Base-by-base conservation (phyloP, 768 basidiomycete genomes). In the Sistotremastrum niveocremeum region DNA sequence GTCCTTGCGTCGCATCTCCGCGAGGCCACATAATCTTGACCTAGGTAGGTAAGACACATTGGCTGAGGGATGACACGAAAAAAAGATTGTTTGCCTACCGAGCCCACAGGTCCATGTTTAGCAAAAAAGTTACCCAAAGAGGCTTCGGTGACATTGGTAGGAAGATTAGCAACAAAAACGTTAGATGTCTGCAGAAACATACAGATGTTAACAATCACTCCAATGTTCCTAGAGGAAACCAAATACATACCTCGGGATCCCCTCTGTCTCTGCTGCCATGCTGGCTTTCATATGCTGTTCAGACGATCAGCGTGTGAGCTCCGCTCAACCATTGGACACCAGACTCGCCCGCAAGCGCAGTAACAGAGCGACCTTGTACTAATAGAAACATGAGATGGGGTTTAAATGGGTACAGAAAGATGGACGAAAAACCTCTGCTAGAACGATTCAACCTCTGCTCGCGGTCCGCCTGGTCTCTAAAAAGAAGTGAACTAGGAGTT, bases 11-110 rank as follows among this genome's bases (percentile, higher is more conserved):
- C 11, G 65, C 72, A 57, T 93, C 89, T 7, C 79, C 75, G 37
- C 94, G 79, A n/a, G 93, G 94, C 91, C 91, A 98, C 93, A 98
- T 97, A 52, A 98, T 80, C 69, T 94, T 90, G 39, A 91, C 86
- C 87, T 90, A 46, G 2, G 49, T 20, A 20, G 20, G 29, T 10
- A 47, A 12, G 12, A 29, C 8, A 4, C 33, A 9, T 32, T 10
- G 39, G 40, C 41, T 52, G 6, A 53, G 49, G 32, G 8, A 42
- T 11, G 3, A 35, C 36, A 48, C 8, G 20, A 44, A 44, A 32
- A 5, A 33, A 46, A n/a, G 36, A n/a, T 34, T 32, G 20, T 20
- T 20, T 5, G 67, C 76, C 42, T 57, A 88, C 88, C 20, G 88
- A 91, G 28, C 84, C 94, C 50, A 99, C 84, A n/a, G 91, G 88